phyloP scores from a whole-genome alignment of 2,329 filamentous ascomycete genomes.

The Monosporascus sp. region DNA sequence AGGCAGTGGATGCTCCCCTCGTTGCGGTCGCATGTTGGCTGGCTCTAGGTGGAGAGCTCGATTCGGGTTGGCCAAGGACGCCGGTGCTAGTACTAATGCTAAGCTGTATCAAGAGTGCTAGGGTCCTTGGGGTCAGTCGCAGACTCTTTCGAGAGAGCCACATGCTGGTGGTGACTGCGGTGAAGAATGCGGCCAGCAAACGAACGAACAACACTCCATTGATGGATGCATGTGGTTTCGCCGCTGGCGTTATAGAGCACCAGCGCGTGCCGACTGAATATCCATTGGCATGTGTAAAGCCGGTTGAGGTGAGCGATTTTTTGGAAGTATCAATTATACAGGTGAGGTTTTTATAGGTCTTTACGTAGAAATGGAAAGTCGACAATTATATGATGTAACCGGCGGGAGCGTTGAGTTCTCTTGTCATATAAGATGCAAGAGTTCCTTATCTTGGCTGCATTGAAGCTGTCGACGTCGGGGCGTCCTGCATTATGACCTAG shows the following conservation, averaged over 20 bases:
- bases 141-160: not conserved
- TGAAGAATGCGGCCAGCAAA: not conserved
- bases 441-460: too few species aligned
- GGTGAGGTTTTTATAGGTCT: not conserved
- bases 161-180: not conserved
- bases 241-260: not conserved
- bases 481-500: too few species aligned
- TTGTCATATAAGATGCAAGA: too few species aligned
- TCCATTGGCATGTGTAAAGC: too few species aligned
- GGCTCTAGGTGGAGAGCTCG: not conserved
- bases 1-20: not conserved
- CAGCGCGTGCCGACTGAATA: too few species aligned
- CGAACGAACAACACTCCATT: not conserved
- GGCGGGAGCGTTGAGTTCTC: not conserved
- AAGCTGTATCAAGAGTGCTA: not conserved
- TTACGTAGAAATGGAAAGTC: not conserved
- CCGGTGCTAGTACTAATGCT: not conserved
- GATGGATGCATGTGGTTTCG: not conserved
- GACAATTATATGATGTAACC: not conserved
- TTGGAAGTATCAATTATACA: too few species aligned
- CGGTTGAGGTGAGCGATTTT: too few species aligned
- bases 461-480: too few species aligned
- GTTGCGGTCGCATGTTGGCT: not conserved
- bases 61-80: not conserved
- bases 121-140: not conserved